Evolutionary conservation across 1,284 basidiomycete species (phyloP), one percentile per base, ranked within the genome.

Genomic region (Meira miltonrushii): DNA sequence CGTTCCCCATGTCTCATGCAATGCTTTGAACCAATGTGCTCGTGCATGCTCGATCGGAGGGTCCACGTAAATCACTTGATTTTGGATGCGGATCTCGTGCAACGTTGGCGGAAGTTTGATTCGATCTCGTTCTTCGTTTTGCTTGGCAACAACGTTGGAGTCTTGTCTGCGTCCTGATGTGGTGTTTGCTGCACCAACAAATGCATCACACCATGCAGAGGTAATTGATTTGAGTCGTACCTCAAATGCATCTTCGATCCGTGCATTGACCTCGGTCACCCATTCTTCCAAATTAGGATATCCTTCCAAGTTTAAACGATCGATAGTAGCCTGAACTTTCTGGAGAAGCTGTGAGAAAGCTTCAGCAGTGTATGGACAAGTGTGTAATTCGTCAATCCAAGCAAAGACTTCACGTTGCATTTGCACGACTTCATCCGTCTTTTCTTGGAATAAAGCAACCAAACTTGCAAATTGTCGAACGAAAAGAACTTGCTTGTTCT

Each of bases 281-380:
- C 93, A 98, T 54, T 90, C 85, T 61, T 96, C 92, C n/a, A 98
- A 84, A 72, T 98, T 99, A 6, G 92, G 90, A 74, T 94, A 98
- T 10, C 94, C 93, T 75, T 96, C 92, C 65, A 98, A 80, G 75
- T 96, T 97, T 67, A 98, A 83, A 54, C 88, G 85, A 79, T 98
- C 95, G 65, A 97, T 91, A 13, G 88, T 90, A 67, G 88, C 86
- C 78, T 99, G 95, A 38, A 98, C 84, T 72, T 86, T 88, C 39
- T 83, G 82, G 39, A 99, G 81, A 7, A 90, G 82, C 39, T 86
- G 85, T 0, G 86, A 82, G 77, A 99, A 94, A 0, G 88, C 87
- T 60, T 92, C 88, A 1, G 83, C 77, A 0, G 87, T 87, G 79
- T 94, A 97, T 0, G 88, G 82, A 77, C 95, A 97, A 3, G 88